These are phyloP conservation scores for Podaxis sp. DNA, from an alignment of 768 basidiomycete genomes.

Conservation along the genomic window DNA sequence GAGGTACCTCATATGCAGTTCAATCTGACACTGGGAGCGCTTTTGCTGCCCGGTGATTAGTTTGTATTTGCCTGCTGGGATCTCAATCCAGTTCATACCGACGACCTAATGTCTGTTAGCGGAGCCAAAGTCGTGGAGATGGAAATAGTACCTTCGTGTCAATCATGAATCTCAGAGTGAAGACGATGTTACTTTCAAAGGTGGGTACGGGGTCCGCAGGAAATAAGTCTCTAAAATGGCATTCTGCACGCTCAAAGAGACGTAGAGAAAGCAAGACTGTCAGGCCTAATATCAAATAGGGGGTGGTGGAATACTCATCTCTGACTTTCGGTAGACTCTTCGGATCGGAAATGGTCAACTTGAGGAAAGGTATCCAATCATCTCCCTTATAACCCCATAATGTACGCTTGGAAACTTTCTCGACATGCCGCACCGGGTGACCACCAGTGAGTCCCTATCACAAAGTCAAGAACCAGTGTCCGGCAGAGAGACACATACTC, in stretches of 20 bases:
- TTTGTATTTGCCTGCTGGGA: slow-evolving; percentile 79
- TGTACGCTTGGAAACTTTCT: slow-evolving; percentile 64
- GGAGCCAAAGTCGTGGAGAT: not conserved
- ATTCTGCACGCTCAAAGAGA: slow-evolving; percentile 73
- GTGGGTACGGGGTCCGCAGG: slow-evolving; percentile 52
- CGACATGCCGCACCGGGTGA: slow-evolving; percentile 39
- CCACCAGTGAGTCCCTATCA: slow-evolving; percentile 1
- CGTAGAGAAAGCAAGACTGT: slow-evolving; percentile 36
- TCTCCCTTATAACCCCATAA: slow-evolving; percentile 92
- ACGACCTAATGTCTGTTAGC: slow-evolving; percentile 57
- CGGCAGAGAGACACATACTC: slow-evolving; percentile 24
- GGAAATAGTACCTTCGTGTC: slow-evolving; percentile 71
- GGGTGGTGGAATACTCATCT: slow-evolving; percentile 60
- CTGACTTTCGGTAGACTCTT: slow-evolving; percentile 81
- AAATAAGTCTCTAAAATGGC: slow-evolving; percentile 62
- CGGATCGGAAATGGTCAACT: slow-evolving; percentile 72
- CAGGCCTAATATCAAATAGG: slow-evolving; percentile 11
- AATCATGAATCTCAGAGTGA: slow-evolving; percentile 94
- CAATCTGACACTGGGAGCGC: slow-evolving; percentile 85
- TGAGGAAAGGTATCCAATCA: slow-evolving; percentile 76
- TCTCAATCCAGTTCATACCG: slow-evolving; percentile 99
- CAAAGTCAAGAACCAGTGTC: not conserved
- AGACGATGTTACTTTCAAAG: slow-evolving; percentile 93
- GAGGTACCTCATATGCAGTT: slow-evolving; percentile 71
- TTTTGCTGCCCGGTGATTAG: slow-evolving; percentile 55